Conservation (phyloP, 768 basidiomycete species). For the Obba rivulosa region DNA sequence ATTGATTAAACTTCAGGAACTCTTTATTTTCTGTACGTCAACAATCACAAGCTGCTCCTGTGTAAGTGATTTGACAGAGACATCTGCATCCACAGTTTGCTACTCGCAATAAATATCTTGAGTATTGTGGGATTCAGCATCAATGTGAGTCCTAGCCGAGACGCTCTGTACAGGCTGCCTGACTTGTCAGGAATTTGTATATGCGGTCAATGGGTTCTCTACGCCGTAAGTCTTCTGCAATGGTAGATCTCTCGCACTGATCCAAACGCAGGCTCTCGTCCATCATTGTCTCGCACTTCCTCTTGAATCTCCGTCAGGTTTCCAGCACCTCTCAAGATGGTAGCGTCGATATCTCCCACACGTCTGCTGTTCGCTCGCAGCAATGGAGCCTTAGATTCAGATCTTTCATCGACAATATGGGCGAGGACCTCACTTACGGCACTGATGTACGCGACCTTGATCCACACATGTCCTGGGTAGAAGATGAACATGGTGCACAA, state of each 20-base stretch:
- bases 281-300: constrained; percentile 9
- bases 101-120: constrained; percentile 7
- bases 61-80: too few species aligned
- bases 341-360: not conserved
- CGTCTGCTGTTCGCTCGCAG: too few species aligned
- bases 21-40: constrained; percentile 7
- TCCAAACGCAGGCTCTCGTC: constrained; percentile 5
- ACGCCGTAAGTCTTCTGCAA: not conserved
- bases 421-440: too few species aligned
- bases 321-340: not conserved
- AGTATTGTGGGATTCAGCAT: constrained; percentile 1
- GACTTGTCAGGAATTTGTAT: not conserved
- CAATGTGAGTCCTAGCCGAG: constrained; percentile 1
- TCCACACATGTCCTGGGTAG: too few species aligned
- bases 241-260: too few species aligned
- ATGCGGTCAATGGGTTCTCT: constrained; percentile 1
- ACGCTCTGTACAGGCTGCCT: too few species aligned
- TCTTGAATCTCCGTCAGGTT: constrained; percentile 9
- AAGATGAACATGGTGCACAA: too few species aligned
- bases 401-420: too few species aligned
- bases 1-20: constrained; percentile 6
- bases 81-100: not conserved
- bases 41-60: not conserved
- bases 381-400: too few species aligned
- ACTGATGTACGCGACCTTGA: too few species aligned